Base-by-base conservation (phyloP, 495 filamentous ascomycete species). In the Massariosphaeria phaeospora region DNA sequence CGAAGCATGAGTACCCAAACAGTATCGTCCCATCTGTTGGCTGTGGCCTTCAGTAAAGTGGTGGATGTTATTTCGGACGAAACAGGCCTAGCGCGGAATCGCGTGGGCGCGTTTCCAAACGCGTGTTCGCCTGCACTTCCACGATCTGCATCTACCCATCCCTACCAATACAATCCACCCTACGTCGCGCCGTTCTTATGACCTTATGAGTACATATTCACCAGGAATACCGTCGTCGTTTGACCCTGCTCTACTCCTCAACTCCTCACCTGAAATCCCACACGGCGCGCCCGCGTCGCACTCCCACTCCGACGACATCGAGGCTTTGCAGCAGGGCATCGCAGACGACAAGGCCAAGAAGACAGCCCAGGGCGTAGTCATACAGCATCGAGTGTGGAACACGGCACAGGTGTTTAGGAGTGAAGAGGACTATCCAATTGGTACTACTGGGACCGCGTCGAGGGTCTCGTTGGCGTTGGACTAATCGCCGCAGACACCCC, bases 331-430 rank as follows among this genome's bases (percentile, higher is more conserved):
- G 47, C 56, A 72, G 3, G 62, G 75, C 33, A 66, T 72, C n/a
- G 63, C 68, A 38, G 80, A 85, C 55, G 52, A 58, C 2, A 73
- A 70, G 39, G 72, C 72, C 23, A 70, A 68, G 44, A 78, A 82
- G 56, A 79, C 72, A 34, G 64, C 54, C 21, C 58, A 67, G 42
- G 62, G 75, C 48, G 72, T 83, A 26, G 82, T 85, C 11, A 84
- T 86, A 36, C 83, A 83, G 59, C 78, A 85, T 61, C 73, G 83
- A 25, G 68, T 75, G 31, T 83, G 79, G 76, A 71, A 77, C 48
- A 61, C 76, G 13, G 71, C 69, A 17, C 81, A 85, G 54, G 73
- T 76, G 8, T 86, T 86, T 66, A 73, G 77, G 46, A 86, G 80
- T 54, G 81, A 84, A 59, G 80, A 81, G 52, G 76, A 70, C 73